These are phyloP conservation scores for Camelina neglecta DNA, from an alignment of 345 rosid species.

Conservation along the genomic window DNA sequence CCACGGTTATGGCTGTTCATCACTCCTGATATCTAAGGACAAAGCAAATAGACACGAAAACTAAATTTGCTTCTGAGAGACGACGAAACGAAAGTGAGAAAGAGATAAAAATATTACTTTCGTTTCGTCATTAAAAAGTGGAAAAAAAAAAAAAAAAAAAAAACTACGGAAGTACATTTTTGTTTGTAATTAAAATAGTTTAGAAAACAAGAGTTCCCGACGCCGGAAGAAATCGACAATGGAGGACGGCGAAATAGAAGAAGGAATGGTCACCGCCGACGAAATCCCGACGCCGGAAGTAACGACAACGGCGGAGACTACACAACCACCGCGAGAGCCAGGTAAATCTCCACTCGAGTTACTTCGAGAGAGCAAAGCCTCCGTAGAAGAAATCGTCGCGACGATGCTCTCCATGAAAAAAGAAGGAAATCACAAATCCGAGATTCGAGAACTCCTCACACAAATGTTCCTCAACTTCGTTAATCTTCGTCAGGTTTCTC, in stretches of 20 bases:
- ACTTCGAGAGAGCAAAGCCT: conserved; percentile 70
- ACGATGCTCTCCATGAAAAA: conserved; percentile 66
- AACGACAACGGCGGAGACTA: conserved; percentile 2
- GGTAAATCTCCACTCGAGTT: conserved; percentile 64
- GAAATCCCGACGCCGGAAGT: conserved; percentile 29
- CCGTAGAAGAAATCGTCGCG: conserved; percentile 76
- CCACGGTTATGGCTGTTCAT: no score
- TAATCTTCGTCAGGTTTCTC: conserved; percentile 76
- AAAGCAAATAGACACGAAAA: no score
- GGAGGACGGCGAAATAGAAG: conserved; percentile 98
- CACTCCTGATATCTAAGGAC: no score
- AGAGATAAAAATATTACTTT: no score
- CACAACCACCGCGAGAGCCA: conserved; percentile 40
- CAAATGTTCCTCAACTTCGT: conserved; percentile 87
- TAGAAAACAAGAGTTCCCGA: background rate
- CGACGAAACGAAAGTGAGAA: no score
- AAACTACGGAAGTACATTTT: background rate
- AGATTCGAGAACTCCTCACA: conserved; percentile 75
- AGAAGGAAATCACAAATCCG: conserved; percentile 60
- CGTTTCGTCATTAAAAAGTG: no score
- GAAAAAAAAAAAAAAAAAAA: no score
- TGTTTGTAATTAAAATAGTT: background rate
- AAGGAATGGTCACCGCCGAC: conserved; percentile 59
- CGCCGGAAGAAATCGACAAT: conserved; percentile 34
- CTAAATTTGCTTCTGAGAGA: no score